Evolutionary conservation across 2,329 filamentous ascomycete species (phyloP), one percentile per base, ranked within the genome.

Genomic region (Sporothrix variecibatus): DNA sequence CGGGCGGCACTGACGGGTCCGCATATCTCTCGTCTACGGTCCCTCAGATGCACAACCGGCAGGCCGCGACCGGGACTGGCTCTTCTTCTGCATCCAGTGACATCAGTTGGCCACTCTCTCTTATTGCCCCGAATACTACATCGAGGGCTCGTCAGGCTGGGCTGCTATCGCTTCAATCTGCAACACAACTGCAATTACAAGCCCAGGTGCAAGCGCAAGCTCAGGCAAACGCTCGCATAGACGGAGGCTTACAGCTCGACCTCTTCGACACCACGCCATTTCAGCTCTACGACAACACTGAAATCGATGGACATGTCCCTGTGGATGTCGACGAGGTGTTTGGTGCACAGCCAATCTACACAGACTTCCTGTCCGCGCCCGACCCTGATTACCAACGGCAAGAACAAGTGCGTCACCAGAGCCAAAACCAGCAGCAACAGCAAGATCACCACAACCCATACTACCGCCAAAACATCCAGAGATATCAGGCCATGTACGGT

Each of bases 281-380:
- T 15, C 31, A 28, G 15, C 51, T 60, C 1, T 60, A 46, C 20
- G 68, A 71, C 53, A 31, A 69, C 43, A 28, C 26, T 1, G 65
- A 53, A 12, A 17, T 53, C 1, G 43, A 69, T 8, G 43, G 43
- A 15, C 40, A 51, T 51, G 28, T 69, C 26, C 26, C 65, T 17
- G 65, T 69, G 65, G 68, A 60, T 15, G 68, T 60, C 6, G 34
- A 70, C n/a, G 34, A 71, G 31, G 49, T 56, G 11, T 70, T 70
- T 56, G 65, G 43, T 38, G 65, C 49, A 4, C 67, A 56, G 67
- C 67, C 67, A 1, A 38, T 53, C 3, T 70, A 56, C 12, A 20
- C 43, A n/a, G 67, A 28, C 28, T 38, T 70, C 23, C 34, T 60
- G 31, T 20, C 67, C 7, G 49, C 34, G 7, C 20, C 26, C 8